phyloP scores from a whole-genome alignment of 2,329 filamentous ascomycete genomes.

The Diaporthe vexans region DNA sequence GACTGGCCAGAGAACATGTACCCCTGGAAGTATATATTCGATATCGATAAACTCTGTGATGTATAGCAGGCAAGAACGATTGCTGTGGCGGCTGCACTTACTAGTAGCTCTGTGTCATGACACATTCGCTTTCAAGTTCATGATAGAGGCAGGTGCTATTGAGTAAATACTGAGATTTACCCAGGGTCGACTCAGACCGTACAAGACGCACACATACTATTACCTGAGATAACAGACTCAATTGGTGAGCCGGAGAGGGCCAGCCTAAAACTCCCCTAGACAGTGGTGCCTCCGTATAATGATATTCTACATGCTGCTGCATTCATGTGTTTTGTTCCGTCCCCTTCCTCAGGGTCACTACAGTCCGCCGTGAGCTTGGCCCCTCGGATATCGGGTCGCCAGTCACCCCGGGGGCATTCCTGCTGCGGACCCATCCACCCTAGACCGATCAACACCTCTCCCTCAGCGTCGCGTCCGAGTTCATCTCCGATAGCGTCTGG shows the following conservation, averaged over 20 bases:
- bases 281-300: conserved; percentile 3
- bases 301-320: conserved; percentile 5
- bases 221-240: conserved; percentile 4
- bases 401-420: not conserved
- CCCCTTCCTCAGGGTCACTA: not conserved
- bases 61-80: too few relatives aligned
- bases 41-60: too few relatives aligned
- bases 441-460: conserved; percentile 1
- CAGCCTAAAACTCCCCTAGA: not conserved
- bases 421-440: not conserved
- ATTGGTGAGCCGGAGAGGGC: conserved; percentile 13
- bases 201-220: not conserved
- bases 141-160: too few relatives aligned
- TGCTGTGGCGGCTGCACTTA: too few relatives aligned
- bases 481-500: not conserved
- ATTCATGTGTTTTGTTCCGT: not conserved
- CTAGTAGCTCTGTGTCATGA: too few relatives aligned
- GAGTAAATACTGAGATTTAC: too few relatives aligned
- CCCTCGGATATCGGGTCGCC: too few relatives aligned
- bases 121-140: too few relatives aligned
- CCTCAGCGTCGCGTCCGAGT: not conserved
- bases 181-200: too few relatives aligned
- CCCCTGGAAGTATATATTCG: too few relatives aligned
- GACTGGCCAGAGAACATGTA: too few relatives aligned
- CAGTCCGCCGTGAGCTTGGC: too few relatives aligned